Percentiles rank a stretch among this genome's conserved stretches.
Evolutionary conservation across 352 stramenopile species (phyloP).

Genomic region (Pythium vanterpoolii): DNA sequence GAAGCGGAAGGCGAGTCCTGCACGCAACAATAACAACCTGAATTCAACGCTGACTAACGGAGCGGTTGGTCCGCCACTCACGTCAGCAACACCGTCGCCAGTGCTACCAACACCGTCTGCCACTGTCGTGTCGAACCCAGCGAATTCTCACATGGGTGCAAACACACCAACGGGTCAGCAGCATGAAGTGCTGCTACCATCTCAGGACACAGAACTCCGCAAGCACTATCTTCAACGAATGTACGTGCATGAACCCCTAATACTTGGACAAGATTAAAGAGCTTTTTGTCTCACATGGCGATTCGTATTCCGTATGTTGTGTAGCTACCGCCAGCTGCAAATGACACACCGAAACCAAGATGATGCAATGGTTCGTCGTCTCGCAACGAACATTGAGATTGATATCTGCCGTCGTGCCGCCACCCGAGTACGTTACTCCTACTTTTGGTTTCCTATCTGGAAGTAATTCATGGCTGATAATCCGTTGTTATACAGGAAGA

Average conservation of each 20-base stretch:
- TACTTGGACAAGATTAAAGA: background rate
- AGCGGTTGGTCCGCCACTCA: background rate
- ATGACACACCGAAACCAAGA: conserved; percentile 56
- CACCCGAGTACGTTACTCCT: conserved; percentile 30
- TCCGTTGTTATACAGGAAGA: conserved; percentile 32
- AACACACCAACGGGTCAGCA: conserved; percentile 1
- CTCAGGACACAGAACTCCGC: conserved; percentile 36
- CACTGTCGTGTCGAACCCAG: background rate
- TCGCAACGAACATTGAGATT: conserved; percentile 73
- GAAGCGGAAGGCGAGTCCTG: conserved; percentile 23
- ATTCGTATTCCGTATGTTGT: background rate
- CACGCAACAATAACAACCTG: conserved; percentile 6
- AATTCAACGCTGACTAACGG: background rate
- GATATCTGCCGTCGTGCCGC: conserved; percentile 46
- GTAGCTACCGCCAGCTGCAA: conserved; percentile 67
- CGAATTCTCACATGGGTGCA: conserved; percentile 11
- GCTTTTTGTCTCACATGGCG: background rate
- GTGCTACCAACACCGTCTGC: background rate
- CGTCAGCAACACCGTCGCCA: background rate
- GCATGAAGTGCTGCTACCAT: conserved; percentile 25
- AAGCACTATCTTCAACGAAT: conserved; percentile 45
- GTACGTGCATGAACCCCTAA: conserved; percentile 20
- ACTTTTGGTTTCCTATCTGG: background rate
- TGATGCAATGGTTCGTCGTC: conserved; percentile 39
- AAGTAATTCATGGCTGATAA: background rate